Evolutionary conservation across 441 rosid species (phyloP).

Genomic region (Euphorbia corollata): DNA sequence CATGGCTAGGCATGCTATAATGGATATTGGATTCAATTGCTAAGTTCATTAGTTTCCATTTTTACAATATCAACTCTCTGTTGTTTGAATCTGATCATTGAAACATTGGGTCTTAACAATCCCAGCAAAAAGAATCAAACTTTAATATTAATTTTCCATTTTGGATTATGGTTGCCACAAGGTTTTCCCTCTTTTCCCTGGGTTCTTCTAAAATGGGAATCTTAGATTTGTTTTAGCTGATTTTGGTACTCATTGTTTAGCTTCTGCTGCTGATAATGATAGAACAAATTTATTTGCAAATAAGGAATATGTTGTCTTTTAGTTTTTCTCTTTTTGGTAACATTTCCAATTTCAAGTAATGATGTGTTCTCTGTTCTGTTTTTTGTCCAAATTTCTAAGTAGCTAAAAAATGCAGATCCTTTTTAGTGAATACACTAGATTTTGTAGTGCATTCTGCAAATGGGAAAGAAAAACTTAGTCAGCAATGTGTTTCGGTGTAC

Average conservation of each 20-base stretch:
- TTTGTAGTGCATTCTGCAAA: not conserved
- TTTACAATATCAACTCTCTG: not conserved
- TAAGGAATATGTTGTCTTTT: not conserved
- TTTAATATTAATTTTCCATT: not conserved
- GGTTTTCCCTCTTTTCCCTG: not conserved
- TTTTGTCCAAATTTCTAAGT: not conserved
- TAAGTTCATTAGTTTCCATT: not conserved
- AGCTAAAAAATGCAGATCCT: not conserved
- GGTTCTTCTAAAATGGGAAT: not conserved
- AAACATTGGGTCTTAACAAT: not conserved
- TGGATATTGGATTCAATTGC: not conserved
- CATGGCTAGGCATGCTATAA: slow-evolving; percentile 47
- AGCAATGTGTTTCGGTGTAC: not conserved
- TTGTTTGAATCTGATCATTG: not conserved
- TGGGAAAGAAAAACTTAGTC: not conserved
- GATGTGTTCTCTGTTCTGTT: not conserved
- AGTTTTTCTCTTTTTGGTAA: not conserved
- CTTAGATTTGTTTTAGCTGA: not conserved
- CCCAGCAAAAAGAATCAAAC: not conserved
- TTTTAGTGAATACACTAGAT: not conserved
- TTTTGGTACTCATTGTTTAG: not conserved
- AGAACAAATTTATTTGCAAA: not conserved
- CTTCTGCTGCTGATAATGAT: not conserved
- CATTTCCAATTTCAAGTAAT: not conserved
- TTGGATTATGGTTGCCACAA: not conserved